These are phyloP conservation scores for Talaromyces sp. DNA, from an alignment of 2,329 filamentous ascomycete genomes.

Conservation along the genomic window DNA sequence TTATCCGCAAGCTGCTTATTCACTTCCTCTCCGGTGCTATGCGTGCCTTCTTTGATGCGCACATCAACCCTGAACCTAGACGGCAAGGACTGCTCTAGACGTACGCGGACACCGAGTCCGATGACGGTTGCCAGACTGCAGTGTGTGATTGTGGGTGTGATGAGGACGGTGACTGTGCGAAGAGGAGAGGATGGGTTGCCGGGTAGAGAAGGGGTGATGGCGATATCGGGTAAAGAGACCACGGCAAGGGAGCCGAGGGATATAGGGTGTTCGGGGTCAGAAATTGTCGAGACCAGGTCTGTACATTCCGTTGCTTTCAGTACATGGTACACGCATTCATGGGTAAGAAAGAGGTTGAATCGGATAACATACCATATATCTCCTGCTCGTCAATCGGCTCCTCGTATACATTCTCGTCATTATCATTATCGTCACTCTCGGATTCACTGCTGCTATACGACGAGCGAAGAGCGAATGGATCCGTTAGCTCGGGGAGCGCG, in stretches of 20 bases:
- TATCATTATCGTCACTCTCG: constrained; percentile 32
- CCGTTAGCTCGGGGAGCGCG: constrained; percentile 48
- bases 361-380: constrained; percentile 68
- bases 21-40: constrained; percentile 89
- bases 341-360: neutral
- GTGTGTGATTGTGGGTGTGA: constrained; percentile 95
- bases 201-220: constrained; percentile 66
- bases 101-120: constrained; percentile 84
- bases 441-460: constrained; percentile 24
- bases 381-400: constrained; percentile 96
- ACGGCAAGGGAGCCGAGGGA: constrained; percentile 91
- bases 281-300: constrained; percentile 94
- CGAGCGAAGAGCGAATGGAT: constrained; percentile 46
- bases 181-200: constrained; percentile 57
- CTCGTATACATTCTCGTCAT: constrained; percentile 58
- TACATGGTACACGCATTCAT: neutral
- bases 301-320: neutral
- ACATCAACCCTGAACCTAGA: constrained; percentile 91
- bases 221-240: constrained; percentile 92
- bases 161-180: constrained; percentile 75
- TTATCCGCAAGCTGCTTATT: constrained; percentile 97
- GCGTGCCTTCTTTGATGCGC: constrained; percentile 91
- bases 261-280: constrained; percentile 92
- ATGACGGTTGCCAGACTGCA: constrained; percentile 96
- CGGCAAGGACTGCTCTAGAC: constrained; percentile 84